Conservation (phyloP, 148 eudicot species). For the Cornus controversa region DNA sequence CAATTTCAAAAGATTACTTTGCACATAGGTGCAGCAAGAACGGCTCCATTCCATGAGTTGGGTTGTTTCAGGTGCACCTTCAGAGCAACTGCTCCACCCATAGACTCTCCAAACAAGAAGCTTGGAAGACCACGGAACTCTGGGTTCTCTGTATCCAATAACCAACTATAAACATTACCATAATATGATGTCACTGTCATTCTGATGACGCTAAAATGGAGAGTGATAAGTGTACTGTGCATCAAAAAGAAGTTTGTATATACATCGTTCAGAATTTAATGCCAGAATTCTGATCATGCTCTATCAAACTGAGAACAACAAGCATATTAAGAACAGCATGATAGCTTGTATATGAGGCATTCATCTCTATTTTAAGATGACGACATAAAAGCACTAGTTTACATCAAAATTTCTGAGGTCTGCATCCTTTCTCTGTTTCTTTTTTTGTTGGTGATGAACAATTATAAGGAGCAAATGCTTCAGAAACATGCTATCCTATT, state of each 20-base stretch:
- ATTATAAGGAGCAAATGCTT: background rate
- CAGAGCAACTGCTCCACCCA: constrained; percentile 97
- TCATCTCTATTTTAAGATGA: background rate
- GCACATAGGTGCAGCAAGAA: constrained; percentile 98
- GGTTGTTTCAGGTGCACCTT: constrained; percentile 91
- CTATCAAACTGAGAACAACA: background rate
- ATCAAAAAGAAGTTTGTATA: background rate
- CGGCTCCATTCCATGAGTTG: constrained; percentile 77
- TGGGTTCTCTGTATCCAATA: constrained; percentile 54
- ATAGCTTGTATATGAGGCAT: background rate
- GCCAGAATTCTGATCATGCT: background rate
- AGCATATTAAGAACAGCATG: background rate
- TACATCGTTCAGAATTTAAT: too few relatives aligned
- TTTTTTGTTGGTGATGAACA: background rate
- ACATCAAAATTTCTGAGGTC: background rate
- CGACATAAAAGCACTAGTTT: background rate
- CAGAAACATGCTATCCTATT: background rate
- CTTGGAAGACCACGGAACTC: constrained; percentile 53
- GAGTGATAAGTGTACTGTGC: background rate
- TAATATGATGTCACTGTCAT: background rate
- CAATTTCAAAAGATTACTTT: constrained; percentile 48
- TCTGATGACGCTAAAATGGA: background rate
- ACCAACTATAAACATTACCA: background rate
- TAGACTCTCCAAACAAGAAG: constrained; percentile 86
- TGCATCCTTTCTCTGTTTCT: background rate